Evolutionary conservation across 2,329 filamentous ascomycete genomes (phyloP), one percentile per base, ranked within the genome.

Genomic region (Drechslerella coelobrocha): DNA sequence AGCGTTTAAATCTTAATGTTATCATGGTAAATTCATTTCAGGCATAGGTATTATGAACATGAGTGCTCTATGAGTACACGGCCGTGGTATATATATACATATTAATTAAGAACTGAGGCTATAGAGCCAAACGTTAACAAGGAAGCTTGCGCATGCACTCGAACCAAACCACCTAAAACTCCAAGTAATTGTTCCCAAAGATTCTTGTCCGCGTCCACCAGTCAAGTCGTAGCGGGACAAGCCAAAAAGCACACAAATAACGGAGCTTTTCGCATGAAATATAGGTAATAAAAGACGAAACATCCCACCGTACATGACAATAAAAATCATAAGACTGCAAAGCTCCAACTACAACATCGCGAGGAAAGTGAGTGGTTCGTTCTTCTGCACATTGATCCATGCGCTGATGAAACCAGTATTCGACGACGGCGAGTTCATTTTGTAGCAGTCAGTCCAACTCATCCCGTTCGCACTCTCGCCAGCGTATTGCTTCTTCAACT

Each of bases 401-500:
- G 23, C 48, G 7, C 10, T 54, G 34, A 69, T 62, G 39, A 61
- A 69, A 0, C 65, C 65, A n/a, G 37, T 34, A 2, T 52, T 57
- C 37, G 57, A 61, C n/a, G 53, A 12, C 19, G 65, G 65, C 1
- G 59, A 31, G 6, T 12, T 34, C 12, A 62, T 6, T 2, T 23
- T 5, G 43, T 62, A 69, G 27, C 57, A 69, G 14, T 62, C 65
- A 10, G 57, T 51, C 65, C 65, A 69, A 26, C 65, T 69, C 12
- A 57, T 48, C 9, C 31, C 52, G 24, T 69, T 51, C 0, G 6
- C 47, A 23, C 59, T 69, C 45, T 69, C 65, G 14, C 65, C 65
- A 17, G 34, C 31, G 19, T 53, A 53, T n/a, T 53, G 45, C 8
- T 62, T 62, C 2, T 12, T 21, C 12, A 62, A 24, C 52, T 69